A percentile compares a stretch with the other conserved stretches of the same genome.
Evolutionary conservation across 108 stramenopile species (phyloP).

Genomic region (Fragilaria radians): DNA sequence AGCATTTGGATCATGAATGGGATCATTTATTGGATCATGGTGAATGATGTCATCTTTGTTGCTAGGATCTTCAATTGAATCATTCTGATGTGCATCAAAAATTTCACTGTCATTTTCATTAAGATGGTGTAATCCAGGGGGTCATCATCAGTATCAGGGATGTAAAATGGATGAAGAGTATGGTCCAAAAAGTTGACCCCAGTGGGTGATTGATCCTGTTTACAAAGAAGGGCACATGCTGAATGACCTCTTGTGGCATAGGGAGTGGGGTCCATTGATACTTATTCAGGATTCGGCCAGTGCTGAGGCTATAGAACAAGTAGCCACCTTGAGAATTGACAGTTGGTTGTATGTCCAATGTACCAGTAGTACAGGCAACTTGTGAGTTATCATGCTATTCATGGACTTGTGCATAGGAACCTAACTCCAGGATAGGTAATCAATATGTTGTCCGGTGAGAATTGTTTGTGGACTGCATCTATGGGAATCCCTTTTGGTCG

Average conservation of each 20-base stretch:
- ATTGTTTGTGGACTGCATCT: conserved; percentile 14
- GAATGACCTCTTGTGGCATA: too few relatives aligned
- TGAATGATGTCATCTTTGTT: too few relatives aligned
- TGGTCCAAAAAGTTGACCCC: conserved; percentile 4
- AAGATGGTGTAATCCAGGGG: too few relatives aligned
- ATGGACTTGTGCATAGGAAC: conserved; percentile 32
- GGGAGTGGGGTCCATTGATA: conserved; percentile 20
- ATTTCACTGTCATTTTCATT: too few relatives aligned
- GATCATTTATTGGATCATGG: too few relatives aligned
- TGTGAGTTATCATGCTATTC: conserved; percentile 24
- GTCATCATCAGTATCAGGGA: neutral
- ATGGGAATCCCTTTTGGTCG: conserved; percentile 8
- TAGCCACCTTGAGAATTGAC: too few relatives aligned
- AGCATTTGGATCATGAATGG: too few relatives aligned
- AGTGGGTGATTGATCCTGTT: neutral
- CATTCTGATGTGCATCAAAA: too few relatives aligned
- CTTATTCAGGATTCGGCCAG: conserved; percentile 2
- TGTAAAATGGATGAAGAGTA: neutral
- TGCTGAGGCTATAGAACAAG: neutral
- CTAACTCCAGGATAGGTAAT: conserved; percentile 22
- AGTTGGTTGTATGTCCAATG: conserved; percentile 18
- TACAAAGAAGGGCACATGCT: neutral
- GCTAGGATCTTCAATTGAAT: too few relatives aligned
- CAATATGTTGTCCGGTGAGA: conserved; percentile 8
- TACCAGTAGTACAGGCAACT: conserved; percentile 16